Evolutionary conservation across 768 basidiomycete species (phyloP).

Genomic region (Xerocomellus dryophilus): DNA sequence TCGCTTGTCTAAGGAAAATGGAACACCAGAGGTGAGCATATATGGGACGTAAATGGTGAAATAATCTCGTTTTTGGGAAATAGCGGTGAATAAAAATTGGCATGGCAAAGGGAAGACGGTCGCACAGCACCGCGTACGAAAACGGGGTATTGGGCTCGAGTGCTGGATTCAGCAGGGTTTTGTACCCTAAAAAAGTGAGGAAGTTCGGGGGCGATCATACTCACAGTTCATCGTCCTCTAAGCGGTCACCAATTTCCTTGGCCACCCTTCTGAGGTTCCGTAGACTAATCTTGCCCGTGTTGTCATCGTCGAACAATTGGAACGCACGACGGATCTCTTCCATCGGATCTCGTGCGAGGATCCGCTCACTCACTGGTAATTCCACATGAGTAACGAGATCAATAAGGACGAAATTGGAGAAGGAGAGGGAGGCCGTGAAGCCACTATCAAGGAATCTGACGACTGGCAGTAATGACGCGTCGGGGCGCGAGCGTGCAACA

Average conservation of each 20-base stretch:
- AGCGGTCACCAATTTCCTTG: constrained; percentile 91
- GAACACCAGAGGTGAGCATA: constrained; percentile 33
- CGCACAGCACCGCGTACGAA: constrained; percentile 24
- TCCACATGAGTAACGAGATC: constrained; percentile 20
- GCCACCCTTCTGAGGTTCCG: constrained; percentile 91
- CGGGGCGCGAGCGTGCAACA: not conserved
- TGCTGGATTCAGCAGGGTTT: constrained; percentile 24
- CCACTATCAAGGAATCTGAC: not conserved
- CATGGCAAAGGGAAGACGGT: constrained; percentile 15
- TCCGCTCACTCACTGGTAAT: constrained; percentile 83
- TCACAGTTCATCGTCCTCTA: constrained; percentile 96
- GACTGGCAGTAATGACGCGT: constrained; percentile 4
- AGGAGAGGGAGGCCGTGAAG: not conserved
- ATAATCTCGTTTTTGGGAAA: constrained; percentile 16
- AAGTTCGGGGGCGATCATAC: constrained; percentile 34
- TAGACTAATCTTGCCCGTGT: constrained; percentile 90
- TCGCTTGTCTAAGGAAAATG: constrained; percentile 75
- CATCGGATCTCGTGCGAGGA: constrained; percentile 91
- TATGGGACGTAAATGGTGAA: constrained; percentile 16
- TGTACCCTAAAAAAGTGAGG: constrained; percentile 14
- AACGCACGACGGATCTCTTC: constrained; percentile 96
- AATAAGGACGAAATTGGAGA: not conserved
- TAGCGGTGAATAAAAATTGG: constrained; percentile 26
- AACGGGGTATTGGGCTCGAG: constrained; percentile 28
- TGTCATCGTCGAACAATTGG: constrained; percentile 94